Evolutionary conservation across 371 early-diverging fungal genomes (phyloP).

Genomic region (Choanephora cucurbitarum): DNA sequence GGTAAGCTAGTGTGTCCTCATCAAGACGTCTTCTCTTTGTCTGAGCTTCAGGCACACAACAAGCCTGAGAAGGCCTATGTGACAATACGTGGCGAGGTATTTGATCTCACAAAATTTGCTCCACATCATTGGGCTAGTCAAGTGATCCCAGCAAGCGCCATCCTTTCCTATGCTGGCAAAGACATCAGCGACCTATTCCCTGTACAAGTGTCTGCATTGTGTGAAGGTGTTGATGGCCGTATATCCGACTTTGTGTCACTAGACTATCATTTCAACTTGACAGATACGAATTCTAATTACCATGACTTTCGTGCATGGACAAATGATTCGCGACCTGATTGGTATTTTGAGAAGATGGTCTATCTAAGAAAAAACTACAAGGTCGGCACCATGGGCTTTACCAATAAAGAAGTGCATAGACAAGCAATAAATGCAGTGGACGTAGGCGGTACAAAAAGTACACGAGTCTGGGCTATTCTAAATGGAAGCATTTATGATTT

Average conservation of each 20-base stretch:
- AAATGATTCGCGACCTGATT: conserved; percentile 41
- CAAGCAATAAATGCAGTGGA: conserved; percentile 27
- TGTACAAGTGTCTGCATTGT: conserved; percentile 62
- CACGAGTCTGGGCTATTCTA: conserved; percentile 55
- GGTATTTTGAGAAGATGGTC: conserved; percentile 51
- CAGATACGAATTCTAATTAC: conserved; percentile 35
- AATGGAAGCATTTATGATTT: conserved; percentile 65
- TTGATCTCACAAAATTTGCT: conserved; percentile 63
- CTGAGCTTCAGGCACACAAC: conserved; percentile 39
- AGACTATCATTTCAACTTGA: conserved; percentile 38
- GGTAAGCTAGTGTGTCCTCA: conserved; percentile 85
- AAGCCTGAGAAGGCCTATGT: conserved; percentile 49
- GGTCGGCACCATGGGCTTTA: conserved; percentile 38
- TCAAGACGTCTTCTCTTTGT: conserved; percentile 60
- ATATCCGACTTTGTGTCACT: conserved; percentile 32
- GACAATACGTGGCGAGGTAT: conserved; percentile 70
- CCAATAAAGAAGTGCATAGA: conserved; percentile 22
- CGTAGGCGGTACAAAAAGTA: conserved; percentile 25
- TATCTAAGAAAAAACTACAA: conserved; percentile 52
- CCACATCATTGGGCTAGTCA: conserved; percentile 49
- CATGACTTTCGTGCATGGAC: conserved; percentile 39
- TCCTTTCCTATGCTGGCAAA: conserved; percentile 65
- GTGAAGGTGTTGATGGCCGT: conserved; percentile 35
- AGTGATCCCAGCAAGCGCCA: conserved; percentile 45
- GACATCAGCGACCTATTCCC: conserved; percentile 72